Evolutionary conservation across 257 asterid genomes (phyloP).

Genomic region (Solanum habrochaites): DNA sequence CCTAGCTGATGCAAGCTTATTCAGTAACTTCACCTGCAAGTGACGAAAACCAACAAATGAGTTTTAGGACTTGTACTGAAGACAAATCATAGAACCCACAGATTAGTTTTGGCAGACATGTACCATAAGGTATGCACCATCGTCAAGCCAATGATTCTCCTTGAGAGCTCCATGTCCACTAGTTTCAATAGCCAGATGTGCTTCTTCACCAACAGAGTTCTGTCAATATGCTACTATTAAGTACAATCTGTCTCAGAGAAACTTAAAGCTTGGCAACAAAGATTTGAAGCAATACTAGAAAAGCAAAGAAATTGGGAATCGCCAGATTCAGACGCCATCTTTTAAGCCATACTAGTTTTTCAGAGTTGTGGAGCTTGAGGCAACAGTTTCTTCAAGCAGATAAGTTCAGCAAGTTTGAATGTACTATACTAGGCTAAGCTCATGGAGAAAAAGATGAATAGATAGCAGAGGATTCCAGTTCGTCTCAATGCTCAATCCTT

Average conservation of each 20-base stretch:
- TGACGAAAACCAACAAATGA: background rate
- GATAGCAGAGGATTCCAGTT: background rate
- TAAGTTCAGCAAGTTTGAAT: background rate
- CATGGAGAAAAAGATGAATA: background rate
- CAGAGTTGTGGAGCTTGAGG: background rate
- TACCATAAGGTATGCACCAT: slow-evolving; percentile 99
- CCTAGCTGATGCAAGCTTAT: slow-evolving; percentile 93
- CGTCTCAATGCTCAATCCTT: background rate
- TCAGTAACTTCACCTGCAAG: slow-evolving; percentile 79
- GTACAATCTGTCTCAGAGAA: background rate
- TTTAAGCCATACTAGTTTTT: background rate
- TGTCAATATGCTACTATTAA: slow-evolving; percentile 23
- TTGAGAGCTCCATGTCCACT: slow-evolving; percentile 99
- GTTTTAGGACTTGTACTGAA: background rate
- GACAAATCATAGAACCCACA: background rate
- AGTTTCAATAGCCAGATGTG: slow-evolving; percentile 97
- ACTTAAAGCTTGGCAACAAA: background rate
- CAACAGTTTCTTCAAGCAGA: background rate
- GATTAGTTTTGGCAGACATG: background rate
- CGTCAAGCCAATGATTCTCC: slow-evolving; percentile 99
- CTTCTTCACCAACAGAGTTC: slow-evolving; percentile 82
- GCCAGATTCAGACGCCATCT: background rate
- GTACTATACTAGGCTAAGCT: background rate
- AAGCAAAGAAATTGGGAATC: background rate
- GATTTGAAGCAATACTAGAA: background rate